Evolutionary conservation across 2,329 filamentous ascomycete genomes (phyloP), one percentile per base, ranked within the genome.

Genomic region (Colletotrichum tanaceti): DNA sequence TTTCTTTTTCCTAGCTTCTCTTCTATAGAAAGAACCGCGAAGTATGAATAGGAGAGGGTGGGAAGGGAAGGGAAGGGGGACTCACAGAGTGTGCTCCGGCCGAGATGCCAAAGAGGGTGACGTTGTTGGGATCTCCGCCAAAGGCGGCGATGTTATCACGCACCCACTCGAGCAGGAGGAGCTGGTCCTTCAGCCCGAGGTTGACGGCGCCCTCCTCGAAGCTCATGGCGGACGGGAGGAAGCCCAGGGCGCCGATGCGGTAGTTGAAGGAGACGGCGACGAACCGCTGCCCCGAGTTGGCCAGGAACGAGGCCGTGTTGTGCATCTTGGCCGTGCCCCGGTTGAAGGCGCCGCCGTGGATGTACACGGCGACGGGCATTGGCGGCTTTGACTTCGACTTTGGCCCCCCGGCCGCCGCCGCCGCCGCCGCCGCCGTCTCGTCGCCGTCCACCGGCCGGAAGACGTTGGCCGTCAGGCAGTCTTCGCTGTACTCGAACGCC

Each of bases 221-320:
- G 41, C 87, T 83, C 68, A 86, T 73, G 14, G 77, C 76, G 18
- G 84, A 89, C 10, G 87, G 85, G 32, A 93, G 77, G 78, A 95
- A 93, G 0, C 92, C 92, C 73, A 93, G 82, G 4, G 87, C 85
- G 2, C 89, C 88, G 53, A 92, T 83, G 11, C 91, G 84, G 77
- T 92, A 89, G 77, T 86, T 87, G 75, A 90, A 86, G 74, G 83
- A 86, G 55, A 90, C 83, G 32, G 81, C 86, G 44, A 91, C 80
- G 54, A 91, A 78, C 14, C 85, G 84, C 54, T 79, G 75, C n/a
- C 79, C 78, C 4, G 84, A 79, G 80, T 86, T 90, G 5, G 85
- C 82, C 13, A 90, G 85, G 78, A 92, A 87, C 41, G 86, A 86
- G 0, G 83, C 84, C 71, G 90, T 87, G 74, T 91, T 85, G 67